These are phyloP conservation scores for Hyphodiscus sp. DNA, from an alignment of 2,329 filamentous ascomycete species.

Conservation along the genomic window DNA sequence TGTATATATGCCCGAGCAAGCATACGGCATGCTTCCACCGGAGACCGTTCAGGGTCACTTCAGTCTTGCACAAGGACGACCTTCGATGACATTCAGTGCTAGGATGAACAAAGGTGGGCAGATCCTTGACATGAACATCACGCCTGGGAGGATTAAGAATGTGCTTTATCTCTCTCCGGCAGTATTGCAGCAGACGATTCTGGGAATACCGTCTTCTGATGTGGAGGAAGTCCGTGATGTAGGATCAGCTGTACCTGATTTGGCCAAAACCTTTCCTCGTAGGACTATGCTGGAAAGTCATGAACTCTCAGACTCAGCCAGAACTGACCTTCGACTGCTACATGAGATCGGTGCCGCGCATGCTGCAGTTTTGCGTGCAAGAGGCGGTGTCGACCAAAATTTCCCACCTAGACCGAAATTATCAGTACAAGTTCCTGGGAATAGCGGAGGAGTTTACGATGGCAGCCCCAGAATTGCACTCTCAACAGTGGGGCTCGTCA, in stretches of 20 bases:
- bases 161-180: slow-evolving; percentile 52
- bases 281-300: slow-evolving; percentile 37
- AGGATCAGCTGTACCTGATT: slow-evolving; percentile 7
- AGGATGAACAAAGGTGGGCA: slow-evolving; percentile 47
- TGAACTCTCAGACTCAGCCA: slow-evolving; percentile 38
- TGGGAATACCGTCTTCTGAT: not conserved
- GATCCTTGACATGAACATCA: slow-evolving; percentile 48
- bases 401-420: not conserved
- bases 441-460: slow-evolving; percentile 27
- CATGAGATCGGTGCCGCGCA: not conserved
- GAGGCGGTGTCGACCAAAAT: not conserved
- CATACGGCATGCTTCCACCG: slow-evolving; percentile 52
- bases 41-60: slow-evolving; percentile 42
- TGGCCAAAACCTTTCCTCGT: slow-evolving; percentile 19
- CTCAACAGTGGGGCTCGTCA: slow-evolving; percentile 2
- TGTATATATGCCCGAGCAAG: slow-evolving; percentile 53
- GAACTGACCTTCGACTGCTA: slow-evolving; percentile 31
- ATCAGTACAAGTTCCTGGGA: not conserved
- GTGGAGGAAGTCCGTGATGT: slow-evolving; percentile 6
- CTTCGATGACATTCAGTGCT: slow-evolving; percentile 57
- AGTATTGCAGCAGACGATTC: slow-evolving; percentile 37
- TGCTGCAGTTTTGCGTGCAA: not conserved
- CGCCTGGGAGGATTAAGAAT: slow-evolving; percentile 45
- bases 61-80: slow-evolving; percentile 46
- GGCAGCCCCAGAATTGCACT: slow-evolving; percentile 25